These are phyloP conservation scores for Powellomyces hirtus DNA, from an alignment of 192 early-diverging fungal genomes.

Conservation along the genomic window DNA sequence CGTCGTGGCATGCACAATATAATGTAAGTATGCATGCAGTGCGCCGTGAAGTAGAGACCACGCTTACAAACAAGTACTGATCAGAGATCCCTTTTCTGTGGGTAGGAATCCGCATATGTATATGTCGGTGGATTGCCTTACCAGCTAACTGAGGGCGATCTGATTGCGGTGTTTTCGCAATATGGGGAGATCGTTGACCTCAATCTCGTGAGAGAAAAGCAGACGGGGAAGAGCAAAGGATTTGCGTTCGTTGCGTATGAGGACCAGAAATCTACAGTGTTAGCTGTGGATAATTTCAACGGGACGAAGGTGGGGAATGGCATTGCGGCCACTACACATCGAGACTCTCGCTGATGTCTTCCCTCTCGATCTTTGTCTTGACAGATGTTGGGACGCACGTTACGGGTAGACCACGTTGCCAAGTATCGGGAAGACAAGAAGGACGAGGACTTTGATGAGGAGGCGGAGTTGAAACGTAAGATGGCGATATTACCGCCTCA, in stretches of 20 bases:
- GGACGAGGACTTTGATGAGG: slow-evolving; percentile 39
- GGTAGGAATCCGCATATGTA: slow-evolving; percentile 79
- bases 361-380: not conserved
- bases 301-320: slow-evolving; percentile 48
- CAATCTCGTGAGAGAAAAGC: slow-evolving; percentile 81
- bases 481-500: slow-evolving; percentile 39
- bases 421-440: slow-evolving; percentile 37
- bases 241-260: slow-evolving; percentile 89
- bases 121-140: slow-evolving; percentile 82
- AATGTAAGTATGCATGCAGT: too few species aligned
- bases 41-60: too few species aligned
- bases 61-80: too few species aligned
- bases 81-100: not conserved
- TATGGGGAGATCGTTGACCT: slow-evolving; percentile 90
- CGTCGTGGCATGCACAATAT: slow-evolving; percentile 90
- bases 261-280: slow-evolving; percentile 84
- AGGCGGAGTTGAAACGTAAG: slow-evolving; percentile 32
- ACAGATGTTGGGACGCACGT: slow-evolving; percentile 32
- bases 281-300: slow-evolving; percentile 96
- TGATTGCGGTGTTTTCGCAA: slow-evolving; percentile 92
- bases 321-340: not conserved
- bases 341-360: not conserved
- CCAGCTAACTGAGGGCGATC: slow-evolving; percentile 88
- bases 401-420: slow-evolving; percentile 45
- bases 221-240: slow-evolving; percentile 83